Percentiles rank a stretch among this genome's conserved stretches.
Conservation (phyloP, 208 protist species). For the Balamuthia mandrillaris region DNA sequence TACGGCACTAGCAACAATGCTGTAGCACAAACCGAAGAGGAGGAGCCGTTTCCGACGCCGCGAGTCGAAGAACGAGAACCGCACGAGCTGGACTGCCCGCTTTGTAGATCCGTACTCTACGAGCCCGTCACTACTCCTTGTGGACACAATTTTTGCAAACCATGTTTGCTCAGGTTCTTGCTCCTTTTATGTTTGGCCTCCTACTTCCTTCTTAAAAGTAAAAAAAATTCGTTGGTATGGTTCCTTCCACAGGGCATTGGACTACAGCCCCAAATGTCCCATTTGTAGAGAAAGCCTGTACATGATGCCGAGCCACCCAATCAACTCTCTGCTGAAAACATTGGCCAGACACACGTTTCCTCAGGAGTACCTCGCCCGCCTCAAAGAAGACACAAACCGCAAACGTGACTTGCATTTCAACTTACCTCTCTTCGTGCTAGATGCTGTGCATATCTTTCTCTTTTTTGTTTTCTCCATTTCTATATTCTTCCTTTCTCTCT, state of each 20-base stretch:
- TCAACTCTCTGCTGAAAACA: background rate
- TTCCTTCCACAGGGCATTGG: background rate
- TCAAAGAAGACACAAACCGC: background rate
- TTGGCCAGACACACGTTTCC: background rate
- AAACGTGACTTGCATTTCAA: background rate
- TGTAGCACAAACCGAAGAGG: too few species aligned
- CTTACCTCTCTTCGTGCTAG: background rate
- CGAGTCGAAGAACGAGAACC: too few species aligned
- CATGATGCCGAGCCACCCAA: background rate
- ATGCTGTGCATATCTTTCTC: background rate
- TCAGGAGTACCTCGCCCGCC: background rate
- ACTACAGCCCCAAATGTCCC: background rate
- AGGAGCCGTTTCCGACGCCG: too few species aligned
- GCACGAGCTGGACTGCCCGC: slow-evolving; percentile 13
- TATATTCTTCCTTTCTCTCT: background rate
- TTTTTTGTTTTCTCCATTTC: background rate
- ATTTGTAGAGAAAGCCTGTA: background rate
- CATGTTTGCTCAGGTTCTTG: background rate
- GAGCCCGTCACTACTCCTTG: background rate
- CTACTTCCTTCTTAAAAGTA: background rate
- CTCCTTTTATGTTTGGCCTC: background rate
- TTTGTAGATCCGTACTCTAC: background rate
- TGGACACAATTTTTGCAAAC: background rate
- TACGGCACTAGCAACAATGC: too few species aligned
- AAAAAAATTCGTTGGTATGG: background rate